Percentiles rank a stretch among this genome's conserved stretches.
phyloP scores from a whole-genome alignment of 768 basidiomycete species.

The Cubamyces sp. region DNA sequence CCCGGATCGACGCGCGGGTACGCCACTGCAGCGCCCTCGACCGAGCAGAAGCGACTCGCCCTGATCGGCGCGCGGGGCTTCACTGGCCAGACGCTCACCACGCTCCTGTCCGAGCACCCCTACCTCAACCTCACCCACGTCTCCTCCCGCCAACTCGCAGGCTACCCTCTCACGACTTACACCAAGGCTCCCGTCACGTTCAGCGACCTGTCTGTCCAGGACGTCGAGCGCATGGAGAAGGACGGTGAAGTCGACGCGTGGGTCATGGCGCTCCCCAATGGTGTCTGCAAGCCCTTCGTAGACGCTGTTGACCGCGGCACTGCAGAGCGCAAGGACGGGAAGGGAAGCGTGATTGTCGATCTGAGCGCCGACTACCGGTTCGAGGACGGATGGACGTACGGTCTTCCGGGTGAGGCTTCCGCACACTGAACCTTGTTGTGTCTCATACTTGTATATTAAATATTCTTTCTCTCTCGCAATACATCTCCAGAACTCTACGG shows the following conservation, averaged over 20 bases:
- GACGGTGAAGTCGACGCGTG: conserved; percentile 93
- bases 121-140: conserved; percentile 91
- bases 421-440: conserved; percentile 40
- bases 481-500: conserved; percentile 78
- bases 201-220: conserved; percentile 74
- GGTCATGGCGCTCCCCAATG: conserved; percentile 99
- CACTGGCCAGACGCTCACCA: conserved; percentile 91
- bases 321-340: conserved; percentile 49
- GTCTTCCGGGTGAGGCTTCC: conserved; percentile 91
- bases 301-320: conserved; percentile 87
- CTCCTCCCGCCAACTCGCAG: conserved; percentile 93
- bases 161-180: conserved; percentile 78
- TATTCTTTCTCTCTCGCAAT: conserved; percentile 38
- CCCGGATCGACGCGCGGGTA: conserved; percentile 72
- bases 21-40: conserved; percentile 66
- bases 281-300: conserved; percentile 94
- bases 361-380: conserved; percentile 95
- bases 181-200: conserved; percentile 75
- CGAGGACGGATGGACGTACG: conserved; percentile 95
- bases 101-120: conserved; percentile 87
- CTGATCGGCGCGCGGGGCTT: conserved; percentile 96
- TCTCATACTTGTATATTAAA: conserved; percentile 33
- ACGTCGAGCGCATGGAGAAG: conserved; percentile 90
- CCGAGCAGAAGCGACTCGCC: conserved; percentile 85
- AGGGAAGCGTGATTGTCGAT: conserved; percentile 85